Evolutionary conservation across 345 rosid genomes (phyloP), one percentile per base, ranked within the genome.

Genomic region (Boechera retrofracta): DNA sequence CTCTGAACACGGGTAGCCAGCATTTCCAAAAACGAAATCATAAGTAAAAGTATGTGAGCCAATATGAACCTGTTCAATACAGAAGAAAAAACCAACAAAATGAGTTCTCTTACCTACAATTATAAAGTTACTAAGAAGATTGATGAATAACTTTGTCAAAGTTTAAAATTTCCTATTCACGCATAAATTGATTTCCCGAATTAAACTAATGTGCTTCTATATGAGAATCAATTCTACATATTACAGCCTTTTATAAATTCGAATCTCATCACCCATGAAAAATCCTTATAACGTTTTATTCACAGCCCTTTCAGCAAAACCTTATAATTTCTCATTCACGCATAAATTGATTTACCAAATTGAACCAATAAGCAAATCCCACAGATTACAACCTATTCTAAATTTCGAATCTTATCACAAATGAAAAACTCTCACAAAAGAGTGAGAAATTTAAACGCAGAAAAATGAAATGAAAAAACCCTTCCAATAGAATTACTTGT

Each of bases 1-100:
- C 9, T 68, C 52, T 7, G 78, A 58, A 38, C 88, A 86, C 2
- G 91, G 85, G 4, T 82, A 85, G 11, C 86, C 93, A 4, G 66
- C 73, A 39, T 77, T 83, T 2, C 94, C 96, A 36, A 86, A 91
- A 7, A 92, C 97, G 16, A 77, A 85, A 77, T 95, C 99, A 24
- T 87, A 95, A 0, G 99, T 95, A 55, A 95, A 95, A 1, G 85
- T 62, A 67, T 95, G 99, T 0, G 99, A 82, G 5, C 97, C 99
- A 13, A 95, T 92, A 31, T 86, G 97, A 61, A 95, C 93, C 99
- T 92, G 79, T 39, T 18, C 69, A 74, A 12, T 63, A 26, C 47
- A 71, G 0, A 70, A 53, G 26, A 69, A 47, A 47, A 48, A 2
- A 10, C 9, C 26, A 48, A 48, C 10, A 16, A 48, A 16, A 18